A percentile compares a stretch with the other conserved stretches of the same genome.
Evolutionary conservation across 495 filamentous ascomycete genomes (phyloP).

Genomic region (Apiosordaria backusii): DNA sequence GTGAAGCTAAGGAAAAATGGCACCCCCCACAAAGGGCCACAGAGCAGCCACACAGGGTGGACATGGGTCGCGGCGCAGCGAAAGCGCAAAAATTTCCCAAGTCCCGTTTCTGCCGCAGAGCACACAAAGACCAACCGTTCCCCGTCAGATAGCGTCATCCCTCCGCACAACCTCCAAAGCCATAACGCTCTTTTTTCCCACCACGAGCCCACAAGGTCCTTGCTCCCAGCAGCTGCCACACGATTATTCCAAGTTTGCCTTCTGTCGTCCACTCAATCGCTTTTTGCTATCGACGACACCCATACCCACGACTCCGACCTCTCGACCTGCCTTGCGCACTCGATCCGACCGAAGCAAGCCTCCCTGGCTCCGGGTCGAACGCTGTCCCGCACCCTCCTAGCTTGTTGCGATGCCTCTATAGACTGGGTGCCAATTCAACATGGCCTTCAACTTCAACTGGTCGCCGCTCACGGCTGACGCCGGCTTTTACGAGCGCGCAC

Average conservation of each 20-base stretch:
- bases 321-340: not conserved
- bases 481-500: constrained; percentile 81
- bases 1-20: constrained; percentile 6
- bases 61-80: not conserved
- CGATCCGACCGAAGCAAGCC: not conserved
- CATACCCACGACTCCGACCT: not conserved
- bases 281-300: not conserved
- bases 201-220: not conserved
- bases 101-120: constrained; percentile 1
- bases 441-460: constrained; percentile 99
- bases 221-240: not conserved
- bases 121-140: constrained; percentile 17
- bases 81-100: constrained; percentile 25
- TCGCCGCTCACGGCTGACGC: constrained; percentile 95
- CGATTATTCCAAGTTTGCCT: not conserved
- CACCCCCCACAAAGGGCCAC: constrained; percentile 1
- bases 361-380: not conserved
- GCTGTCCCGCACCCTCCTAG: constrained; percentile 7
- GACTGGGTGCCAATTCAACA: constrained; percentile 49
- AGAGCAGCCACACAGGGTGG: not conserved
- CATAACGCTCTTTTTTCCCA: not conserved
- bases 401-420: constrained; percentile 33
- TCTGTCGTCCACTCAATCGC: not conserved
- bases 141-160: constrained; percentile 27
- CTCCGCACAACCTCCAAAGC: constrained; percentile 17